These are phyloP conservation scores for Yamadazyma epiphylla DNA, from an alignment of 1,139 yeast species.

Conservation along the genomic window DNA sequence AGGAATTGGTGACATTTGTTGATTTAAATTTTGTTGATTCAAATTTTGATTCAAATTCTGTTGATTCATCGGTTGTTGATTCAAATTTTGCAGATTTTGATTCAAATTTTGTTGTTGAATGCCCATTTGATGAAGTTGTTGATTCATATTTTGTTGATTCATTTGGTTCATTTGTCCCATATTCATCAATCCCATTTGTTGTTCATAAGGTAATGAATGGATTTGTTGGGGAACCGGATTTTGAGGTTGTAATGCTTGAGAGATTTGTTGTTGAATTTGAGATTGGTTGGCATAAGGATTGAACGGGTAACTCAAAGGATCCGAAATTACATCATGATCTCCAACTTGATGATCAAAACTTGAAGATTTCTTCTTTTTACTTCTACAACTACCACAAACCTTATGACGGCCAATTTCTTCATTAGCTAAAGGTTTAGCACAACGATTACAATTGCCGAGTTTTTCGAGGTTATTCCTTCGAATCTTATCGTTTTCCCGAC, in stretches of 20 bases:
- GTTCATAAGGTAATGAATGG: background rate
- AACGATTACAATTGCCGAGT: constrained; percentile 59
- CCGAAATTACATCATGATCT: background rate
- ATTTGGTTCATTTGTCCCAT: constrained; percentile 1
- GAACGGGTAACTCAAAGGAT: constrained; percentile 2
- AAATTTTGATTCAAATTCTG: constrained; percentile 1
- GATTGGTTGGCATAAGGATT: constrained; percentile 6
- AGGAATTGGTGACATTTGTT: background rate
- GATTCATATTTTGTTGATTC: constrained; percentile 7
- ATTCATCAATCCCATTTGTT: background rate
- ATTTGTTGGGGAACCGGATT: constrained; percentile 10
- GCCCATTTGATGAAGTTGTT: constrained; percentile 4
- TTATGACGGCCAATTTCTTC: constrained; percentile 50
- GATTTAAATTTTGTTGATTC: constrained; percentile 1
- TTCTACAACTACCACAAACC: constrained; percentile 52
- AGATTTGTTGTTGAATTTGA: constrained; percentile 13
- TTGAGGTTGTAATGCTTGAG: constrained; percentile 14
- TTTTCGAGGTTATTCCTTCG: constrained; percentile 54
- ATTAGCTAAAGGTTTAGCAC: constrained; percentile 46
- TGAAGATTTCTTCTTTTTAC: constrained; percentile 42
- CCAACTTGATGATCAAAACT: background rate
- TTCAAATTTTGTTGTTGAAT: constrained; percentile 15
- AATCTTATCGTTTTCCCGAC: constrained; percentile 58
- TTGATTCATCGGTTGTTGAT: constrained; percentile 8
- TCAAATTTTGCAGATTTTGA: constrained; percentile 26